phyloP scores from a whole-genome alignment of 768 basidiomycete genomes.

The Mrakia blollopis region DNA sequence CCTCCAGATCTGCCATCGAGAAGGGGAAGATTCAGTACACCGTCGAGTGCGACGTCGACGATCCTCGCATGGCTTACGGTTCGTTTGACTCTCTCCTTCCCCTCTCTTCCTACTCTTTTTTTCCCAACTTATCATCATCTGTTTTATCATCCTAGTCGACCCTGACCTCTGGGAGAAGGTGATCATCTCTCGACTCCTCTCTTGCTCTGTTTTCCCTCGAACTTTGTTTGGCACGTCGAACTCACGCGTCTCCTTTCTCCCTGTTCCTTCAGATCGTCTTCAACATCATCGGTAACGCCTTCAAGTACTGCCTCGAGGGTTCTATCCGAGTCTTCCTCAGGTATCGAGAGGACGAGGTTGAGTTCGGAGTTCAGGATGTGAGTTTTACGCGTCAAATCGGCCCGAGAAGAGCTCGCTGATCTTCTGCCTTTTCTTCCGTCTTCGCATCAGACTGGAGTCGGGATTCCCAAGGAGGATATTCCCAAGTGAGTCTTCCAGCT shows the following conservation, averaged over 20 bases:
- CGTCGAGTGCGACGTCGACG: constrained; percentile 42
- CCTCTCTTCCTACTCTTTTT: too few species aligned
- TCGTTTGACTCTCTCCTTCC: too few species aligned
- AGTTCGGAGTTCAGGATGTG: constrained; percentile 43
- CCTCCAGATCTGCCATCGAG: constrained; percentile 40
- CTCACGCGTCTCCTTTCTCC: constrained; percentile 12
- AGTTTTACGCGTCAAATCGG: background rate
- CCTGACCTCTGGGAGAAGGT: constrained; percentile 45
- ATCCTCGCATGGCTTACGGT: constrained; percentile 36
- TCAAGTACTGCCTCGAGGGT: constrained; percentile 44
- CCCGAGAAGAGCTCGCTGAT: background rate
- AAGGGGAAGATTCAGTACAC: constrained; percentile 39
- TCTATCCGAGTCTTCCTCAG: constrained; percentile 42
- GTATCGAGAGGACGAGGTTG: constrained; percentile 38
- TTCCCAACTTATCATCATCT: too few species aligned
- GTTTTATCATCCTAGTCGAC: constrained; percentile 36
- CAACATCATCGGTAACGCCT: constrained; percentile 31
- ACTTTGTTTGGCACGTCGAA: background rate
- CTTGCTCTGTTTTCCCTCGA: too few species aligned
- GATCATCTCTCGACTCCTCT: background rate
- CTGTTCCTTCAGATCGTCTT: constrained; percentile 12
- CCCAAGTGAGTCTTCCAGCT: background rate
- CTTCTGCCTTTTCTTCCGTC: background rate
- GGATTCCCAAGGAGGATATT: constrained; percentile 41
- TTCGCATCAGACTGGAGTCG: constrained; percentile 45